Percentiles rank a stretch among this genome's conserved stretches.
Evolutionary conservation across 1,284 basidiomycete species (phyloP).

Genomic region (Trametes polyzona): DNA sequence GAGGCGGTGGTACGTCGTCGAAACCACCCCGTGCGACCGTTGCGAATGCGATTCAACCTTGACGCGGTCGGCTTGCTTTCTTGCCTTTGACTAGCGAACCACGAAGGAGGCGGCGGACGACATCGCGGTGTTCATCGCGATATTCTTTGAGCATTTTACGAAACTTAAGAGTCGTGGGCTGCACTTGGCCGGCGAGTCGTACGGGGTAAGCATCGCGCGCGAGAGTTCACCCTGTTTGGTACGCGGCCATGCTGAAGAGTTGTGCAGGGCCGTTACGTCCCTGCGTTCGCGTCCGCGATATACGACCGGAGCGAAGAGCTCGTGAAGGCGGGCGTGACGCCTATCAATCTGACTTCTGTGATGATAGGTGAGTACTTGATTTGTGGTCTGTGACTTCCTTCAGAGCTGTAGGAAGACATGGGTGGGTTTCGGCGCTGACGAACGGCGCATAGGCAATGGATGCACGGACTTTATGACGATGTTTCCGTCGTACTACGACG

Average conservation of each 20-base stretch:
- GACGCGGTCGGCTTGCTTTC: no score
- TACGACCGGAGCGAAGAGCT: slow-evolving; percentile 75
- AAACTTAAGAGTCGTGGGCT: slow-evolving; percentile 69
- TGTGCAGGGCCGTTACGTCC: slow-evolving; percentile 76
- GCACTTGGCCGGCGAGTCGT: slow-evolving; percentile 76
- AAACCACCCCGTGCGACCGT: no score
- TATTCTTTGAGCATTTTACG: slow-evolving; percentile 76
- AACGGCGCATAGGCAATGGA: slow-evolving; percentile 47
- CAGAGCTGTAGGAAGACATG: no score
- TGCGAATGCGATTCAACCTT: no score
- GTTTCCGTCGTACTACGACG: slow-evolving; percentile 35
- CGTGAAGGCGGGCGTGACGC: slow-evolving; percentile 59
- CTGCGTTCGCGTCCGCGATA: slow-evolving; percentile 78
- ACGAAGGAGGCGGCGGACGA: slow-evolving; percentile 74
- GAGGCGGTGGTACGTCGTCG: no score
- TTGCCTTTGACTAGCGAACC: slow-evolving; percentile 53
- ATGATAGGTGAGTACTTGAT: slow-evolving; percentile 67
- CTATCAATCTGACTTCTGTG: slow-evolving; percentile 80
- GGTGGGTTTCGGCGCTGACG: background rate
- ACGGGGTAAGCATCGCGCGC: no score
- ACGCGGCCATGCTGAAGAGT: background rate
- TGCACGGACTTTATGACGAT: slow-evolving; percentile 29
- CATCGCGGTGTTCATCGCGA: slow-evolving; percentile 71
- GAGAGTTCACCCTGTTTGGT: slow-evolving; percentile 29
- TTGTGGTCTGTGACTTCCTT: no score